These are phyloP conservation scores for Solanum clarkiae DNA, from an alignment of 257 asterid genomes.

Conservation along the genomic window DNA sequence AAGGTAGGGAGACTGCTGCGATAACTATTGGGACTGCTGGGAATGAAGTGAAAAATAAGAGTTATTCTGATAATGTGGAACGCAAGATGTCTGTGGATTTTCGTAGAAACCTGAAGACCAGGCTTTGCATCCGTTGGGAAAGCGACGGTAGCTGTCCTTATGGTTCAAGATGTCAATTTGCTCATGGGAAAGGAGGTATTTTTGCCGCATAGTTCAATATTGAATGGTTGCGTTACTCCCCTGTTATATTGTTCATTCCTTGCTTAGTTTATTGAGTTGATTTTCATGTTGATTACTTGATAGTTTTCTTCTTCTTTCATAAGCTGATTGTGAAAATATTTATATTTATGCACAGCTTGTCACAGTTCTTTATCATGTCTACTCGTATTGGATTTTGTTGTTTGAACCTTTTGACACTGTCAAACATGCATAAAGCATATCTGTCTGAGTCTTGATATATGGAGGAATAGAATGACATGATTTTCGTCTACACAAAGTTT, in stretches of 20 bases:
- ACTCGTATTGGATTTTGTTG: neutral
- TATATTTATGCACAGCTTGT: neutral
- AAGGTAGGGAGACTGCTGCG: conserved; percentile 1
- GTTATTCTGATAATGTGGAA: neutral
- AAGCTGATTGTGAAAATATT: neutral
- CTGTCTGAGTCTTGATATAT: neutral
- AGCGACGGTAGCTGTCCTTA: conserved; percentile 16
- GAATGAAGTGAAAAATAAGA: neutral
- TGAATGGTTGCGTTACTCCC: neutral
- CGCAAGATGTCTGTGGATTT: neutral
- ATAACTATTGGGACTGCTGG: neutral
- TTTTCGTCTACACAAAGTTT: neutral
- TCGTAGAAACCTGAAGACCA: conserved; percentile 11
- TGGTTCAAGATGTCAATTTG: conserved; percentile 31
- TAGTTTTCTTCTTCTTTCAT: neutral
- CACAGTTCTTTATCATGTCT: neutral
- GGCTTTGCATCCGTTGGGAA: conserved; percentile 28
- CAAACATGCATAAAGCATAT: neutral
- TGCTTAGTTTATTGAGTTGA: neutral
- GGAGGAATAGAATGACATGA: neutral
- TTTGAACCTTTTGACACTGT: neutral
- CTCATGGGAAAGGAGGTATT: conserved; percentile 49
- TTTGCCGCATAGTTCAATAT: neutral
- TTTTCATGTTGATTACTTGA: neutral
- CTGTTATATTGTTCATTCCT: neutral